These are phyloP conservation scores for Torulaspora pretoriensis DNA, from an alignment of 1,139 yeast genomes.

Conservation along the genomic window DNA sequence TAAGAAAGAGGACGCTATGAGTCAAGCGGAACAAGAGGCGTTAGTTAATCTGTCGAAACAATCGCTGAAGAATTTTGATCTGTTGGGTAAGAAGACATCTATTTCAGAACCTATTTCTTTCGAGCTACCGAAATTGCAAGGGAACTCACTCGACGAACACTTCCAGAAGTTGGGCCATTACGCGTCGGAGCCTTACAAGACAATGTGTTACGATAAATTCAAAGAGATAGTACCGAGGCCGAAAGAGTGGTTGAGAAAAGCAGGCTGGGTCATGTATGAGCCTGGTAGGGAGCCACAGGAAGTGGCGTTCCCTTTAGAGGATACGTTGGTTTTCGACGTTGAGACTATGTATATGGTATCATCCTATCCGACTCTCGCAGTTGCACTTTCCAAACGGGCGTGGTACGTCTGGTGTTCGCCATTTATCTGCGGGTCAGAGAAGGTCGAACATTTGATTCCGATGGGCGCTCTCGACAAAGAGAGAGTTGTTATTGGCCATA, in stretches of 20 bases:
- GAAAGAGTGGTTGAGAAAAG: constrained; percentile 47
- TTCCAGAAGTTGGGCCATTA: constrained; percentile 65
- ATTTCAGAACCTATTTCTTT: constrained; percentile 58
- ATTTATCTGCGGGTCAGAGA: constrained; percentile 43
- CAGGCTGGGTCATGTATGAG: constrained; percentile 85
- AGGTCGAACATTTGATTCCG: constrained; percentile 69
- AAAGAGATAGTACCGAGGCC: constrained; percentile 50
- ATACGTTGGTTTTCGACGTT: constrained; percentile 77
- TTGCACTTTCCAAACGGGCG: constrained; percentile 71
- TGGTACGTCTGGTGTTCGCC: constrained; percentile 99
- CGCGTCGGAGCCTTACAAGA: constrained; percentile 58
- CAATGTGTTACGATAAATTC: constrained; percentile 43
- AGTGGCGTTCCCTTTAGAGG: constrained; percentile 64
- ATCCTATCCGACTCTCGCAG: constrained; percentile 73
- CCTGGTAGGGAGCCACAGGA: constrained; percentile 47
- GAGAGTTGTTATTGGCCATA: constrained; percentile 79
- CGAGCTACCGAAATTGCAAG: constrained; percentile 64
- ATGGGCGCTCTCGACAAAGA: constrained; percentile 46
- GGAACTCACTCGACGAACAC: constrained; percentile 74
- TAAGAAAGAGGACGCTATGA: constrained; percentile 20
- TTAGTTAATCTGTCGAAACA: constrained; percentile 55
- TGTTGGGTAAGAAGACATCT: constrained; percentile 79
- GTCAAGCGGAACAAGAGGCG: constrained; percentile 33
- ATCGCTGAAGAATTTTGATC: constrained; percentile 58
- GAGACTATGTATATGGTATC: constrained; percentile 79